Conservation (phyloP, 208 protist species). For the Strigomonas culicis region DNA sequence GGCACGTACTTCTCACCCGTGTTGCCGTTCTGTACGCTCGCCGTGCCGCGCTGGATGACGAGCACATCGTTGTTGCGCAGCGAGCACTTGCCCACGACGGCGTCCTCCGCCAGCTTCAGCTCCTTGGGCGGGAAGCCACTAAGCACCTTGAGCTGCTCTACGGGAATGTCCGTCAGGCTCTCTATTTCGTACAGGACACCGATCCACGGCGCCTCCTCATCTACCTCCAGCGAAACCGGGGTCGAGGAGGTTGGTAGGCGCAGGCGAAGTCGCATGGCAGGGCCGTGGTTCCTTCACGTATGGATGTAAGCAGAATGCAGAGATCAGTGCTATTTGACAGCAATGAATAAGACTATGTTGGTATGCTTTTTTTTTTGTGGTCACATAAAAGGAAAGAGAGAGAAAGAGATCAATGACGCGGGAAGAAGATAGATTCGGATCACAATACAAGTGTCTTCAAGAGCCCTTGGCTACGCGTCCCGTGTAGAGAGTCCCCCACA, state of each 20-base stretch:
- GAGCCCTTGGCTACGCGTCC: too few relatives aligned
- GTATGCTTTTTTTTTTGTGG: neutral
- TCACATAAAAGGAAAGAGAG: constrained; percentile 4
- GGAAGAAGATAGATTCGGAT: too few relatives aligned
- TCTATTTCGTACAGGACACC: constrained; percentile 33
- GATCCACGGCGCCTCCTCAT: constrained; percentile 32
- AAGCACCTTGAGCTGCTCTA: constrained; percentile 47
- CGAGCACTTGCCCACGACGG: constrained; percentile 23
- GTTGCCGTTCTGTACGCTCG: constrained; percentile 44
- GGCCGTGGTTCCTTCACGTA: neutral
- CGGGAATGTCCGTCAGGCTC: constrained; percentile 28
- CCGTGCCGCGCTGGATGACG: constrained; percentile 80
- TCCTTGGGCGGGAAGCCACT: constrained; percentile 75
- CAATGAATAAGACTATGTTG: neutral
- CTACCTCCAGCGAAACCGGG: constrained; percentile 40
- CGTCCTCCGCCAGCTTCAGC: constrained; percentile 33
- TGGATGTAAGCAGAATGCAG: constrained; percentile 15
- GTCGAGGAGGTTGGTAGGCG: constrained; percentile 48
- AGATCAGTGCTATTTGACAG: constrained; percentile 11
- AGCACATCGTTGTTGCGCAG: constrained; percentile 62
- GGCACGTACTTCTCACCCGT: constrained; percentile 76
- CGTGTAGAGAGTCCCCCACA: too few relatives aligned
- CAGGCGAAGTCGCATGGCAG: constrained; percentile 68
- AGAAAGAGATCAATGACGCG: neutral
- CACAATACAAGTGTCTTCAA: too few relatives aligned